phyloP scores from a whole-genome alignment of 2,329 filamentous ascomycete genomes.

The Trichoderma semiorbis region DNA sequence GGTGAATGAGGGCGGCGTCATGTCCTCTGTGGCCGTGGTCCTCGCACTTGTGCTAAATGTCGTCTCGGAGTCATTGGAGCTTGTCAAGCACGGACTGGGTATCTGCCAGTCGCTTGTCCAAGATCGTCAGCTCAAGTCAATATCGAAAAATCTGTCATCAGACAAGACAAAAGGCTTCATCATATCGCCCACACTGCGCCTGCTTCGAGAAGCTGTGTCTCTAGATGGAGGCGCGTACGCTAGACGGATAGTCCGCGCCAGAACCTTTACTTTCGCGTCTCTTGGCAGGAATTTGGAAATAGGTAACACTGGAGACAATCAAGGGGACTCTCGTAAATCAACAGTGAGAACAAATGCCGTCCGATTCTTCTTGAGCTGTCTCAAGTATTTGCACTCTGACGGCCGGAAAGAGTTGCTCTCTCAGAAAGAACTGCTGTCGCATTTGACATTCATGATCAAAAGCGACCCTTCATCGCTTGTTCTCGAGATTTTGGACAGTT shows the following conservation, averaged over 20 bases:
- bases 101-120: conserved; percentile 80
- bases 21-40: conserved; percentile 76
- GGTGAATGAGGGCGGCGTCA: conserved; percentile 73
- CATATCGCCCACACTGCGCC: conserved; percentile 80
- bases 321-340: conserved; percentile 66
- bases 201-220: conserved; percentile 79
- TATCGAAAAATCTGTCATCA: conserved; percentile 74
- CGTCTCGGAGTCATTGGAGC: conserved; percentile 68
- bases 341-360: conserved; percentile 81
- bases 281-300: conserved; percentile 77
- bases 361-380: conserved; percentile 72
- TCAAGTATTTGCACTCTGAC: conserved; percentile 73
- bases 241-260: conserved; percentile 70
- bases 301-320: conserved; percentile 51
- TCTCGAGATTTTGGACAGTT: conserved; percentile 66
- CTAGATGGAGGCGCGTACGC: conserved; percentile 84
- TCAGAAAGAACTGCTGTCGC: conserved; percentile 76
- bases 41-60: conserved; percentile 78
- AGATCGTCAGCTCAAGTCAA: conserved; percentile 73
- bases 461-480: conserved; percentile 75
- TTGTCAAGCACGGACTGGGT: conserved; percentile 70
- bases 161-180: conserved; percentile 82
- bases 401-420: conserved; percentile 78
- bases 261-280: conserved; percentile 75
- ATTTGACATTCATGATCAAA: conserved; percentile 73